phyloP scores from a whole-genome alignment of 2,329 filamentous ascomycete species.

The Bisporella sp. region DNA sequence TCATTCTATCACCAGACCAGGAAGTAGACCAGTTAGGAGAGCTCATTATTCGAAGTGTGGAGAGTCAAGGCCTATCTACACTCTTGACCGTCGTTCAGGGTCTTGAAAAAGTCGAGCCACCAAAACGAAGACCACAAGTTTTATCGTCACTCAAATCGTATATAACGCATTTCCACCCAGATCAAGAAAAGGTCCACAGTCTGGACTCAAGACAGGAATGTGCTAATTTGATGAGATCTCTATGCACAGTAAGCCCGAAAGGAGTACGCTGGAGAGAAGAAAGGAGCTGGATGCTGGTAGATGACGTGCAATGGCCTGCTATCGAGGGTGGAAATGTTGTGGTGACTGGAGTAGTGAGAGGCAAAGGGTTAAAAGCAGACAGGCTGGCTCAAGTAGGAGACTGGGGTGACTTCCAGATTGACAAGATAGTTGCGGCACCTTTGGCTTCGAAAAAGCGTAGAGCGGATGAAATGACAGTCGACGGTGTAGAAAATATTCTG shows the following conservation, averaged over 20 bases:
- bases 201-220: conserved; percentile 86
- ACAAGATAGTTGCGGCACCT: conserved; percentile 77
- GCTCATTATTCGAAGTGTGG: conserved; percentile 75
- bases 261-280: conserved; percentile 95
- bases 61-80: conserved; percentile 91
- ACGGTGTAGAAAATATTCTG: conserved; percentile 54
- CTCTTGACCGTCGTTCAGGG: conserved; percentile 80
- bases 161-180: conserved; percentile 90
- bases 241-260: conserved; percentile 89
- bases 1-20: conserved; percentile 73
- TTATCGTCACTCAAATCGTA: conserved; percentile 82
- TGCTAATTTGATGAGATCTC: conserved; percentile 79
- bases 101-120: conserved; percentile 68
- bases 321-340: conserved; percentile 56
- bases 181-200: conserved; percentile 84
- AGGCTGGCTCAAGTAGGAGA: conserved; percentile 86
- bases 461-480: conserved; percentile 61
- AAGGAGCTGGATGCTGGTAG: conserved; percentile 89
- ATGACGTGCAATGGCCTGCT: conserved; percentile 68
- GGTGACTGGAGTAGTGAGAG: conserved; percentile 79
- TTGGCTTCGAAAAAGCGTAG: conserved; percentile 54
- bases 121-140: conserved; percentile 71
- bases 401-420: conserved; percentile 89
- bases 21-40: conserved; percentile 84
- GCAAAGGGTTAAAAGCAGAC: conserved; percentile 81